These are phyloP conservation scores for Ascodesmis nigricans DNA, from an alignment of 495 filamentous ascomycete genomes.

Conservation along the genomic window DNA sequence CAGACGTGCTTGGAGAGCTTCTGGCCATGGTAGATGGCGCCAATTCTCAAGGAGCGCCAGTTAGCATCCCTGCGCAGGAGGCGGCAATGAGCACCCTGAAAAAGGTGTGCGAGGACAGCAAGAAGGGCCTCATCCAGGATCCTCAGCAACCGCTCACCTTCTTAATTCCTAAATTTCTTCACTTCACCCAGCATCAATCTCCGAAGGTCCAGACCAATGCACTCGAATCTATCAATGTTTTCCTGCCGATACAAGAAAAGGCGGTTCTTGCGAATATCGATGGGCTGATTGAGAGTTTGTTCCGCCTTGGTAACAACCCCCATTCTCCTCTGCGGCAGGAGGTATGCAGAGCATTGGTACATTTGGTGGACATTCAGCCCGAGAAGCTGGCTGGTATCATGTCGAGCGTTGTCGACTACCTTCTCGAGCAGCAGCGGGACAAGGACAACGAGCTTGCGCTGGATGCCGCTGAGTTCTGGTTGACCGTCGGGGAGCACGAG, in stretches of 20 bases:
- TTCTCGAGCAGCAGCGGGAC: conserved; percentile 67
- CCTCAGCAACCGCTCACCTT: conserved; percentile 70
- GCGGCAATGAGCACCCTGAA: conserved; percentile 78
- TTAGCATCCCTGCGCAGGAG: conserved; percentile 34
- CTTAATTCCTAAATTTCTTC: conserved; percentile 75
- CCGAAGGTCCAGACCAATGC: conserved; percentile 57
- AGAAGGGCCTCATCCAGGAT: conserved; percentile 56
- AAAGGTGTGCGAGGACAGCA: conserved; percentile 95
- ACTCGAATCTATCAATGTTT: conserved; percentile 69
- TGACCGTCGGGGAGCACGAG: conserved; percentile 73
- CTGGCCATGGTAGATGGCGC: conserved; percentile 50
- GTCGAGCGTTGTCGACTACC: conserved; percentile 75
- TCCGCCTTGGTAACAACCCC: conserved; percentile 52
- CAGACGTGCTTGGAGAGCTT: conserved; percentile 64
- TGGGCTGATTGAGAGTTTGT: conserved; percentile 55
- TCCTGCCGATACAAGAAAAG: conserved; percentile 59
- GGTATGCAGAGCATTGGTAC: conserved; percentile 82
- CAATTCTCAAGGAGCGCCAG: conserved; percentile 32
- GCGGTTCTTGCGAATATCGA: conserved; percentile 58
- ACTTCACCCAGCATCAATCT: conserved; percentile 53
- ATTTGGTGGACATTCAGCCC: conserved; percentile 72
- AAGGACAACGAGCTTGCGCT: conserved; percentile 72
- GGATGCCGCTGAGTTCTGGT: conserved; percentile 95
- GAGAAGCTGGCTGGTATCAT: conserved; percentile 81
- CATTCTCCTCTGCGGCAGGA: conserved; percentile 64